phyloP scores from a whole-genome alignment of 192 early-diverging fungal genomes.

The Diversispora eburnea region DNA sequence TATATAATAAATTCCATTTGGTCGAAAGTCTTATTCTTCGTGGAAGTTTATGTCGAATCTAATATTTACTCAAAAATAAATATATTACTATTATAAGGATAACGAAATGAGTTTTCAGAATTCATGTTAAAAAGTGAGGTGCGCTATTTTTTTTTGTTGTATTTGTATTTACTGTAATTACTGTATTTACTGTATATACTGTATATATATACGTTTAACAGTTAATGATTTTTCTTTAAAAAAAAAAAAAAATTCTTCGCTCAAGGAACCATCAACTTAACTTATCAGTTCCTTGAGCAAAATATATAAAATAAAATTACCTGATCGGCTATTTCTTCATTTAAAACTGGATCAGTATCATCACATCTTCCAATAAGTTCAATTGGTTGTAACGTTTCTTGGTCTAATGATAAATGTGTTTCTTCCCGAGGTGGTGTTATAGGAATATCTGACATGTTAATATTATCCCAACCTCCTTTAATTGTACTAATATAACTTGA shows the following conservation, averaged over 20 bases:
- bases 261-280: no score
- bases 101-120: no score
- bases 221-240: background rate
- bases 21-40: conserved; percentile 70
- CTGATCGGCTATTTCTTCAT: conserved; percentile 43
- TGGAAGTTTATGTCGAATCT: conserved; percentile 79
- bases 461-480: conserved; percentile 14
- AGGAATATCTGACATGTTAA: background rate
- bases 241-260: conserved; percentile 12
- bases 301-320: conserved; percentile 30
- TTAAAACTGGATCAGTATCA: conserved; percentile 46
- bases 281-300: no score
- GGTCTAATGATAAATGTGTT: background rate
- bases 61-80: background rate
- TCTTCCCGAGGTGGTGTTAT: conserved; percentile 6
- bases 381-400: conserved; percentile 25
- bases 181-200: no score
- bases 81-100: no score
- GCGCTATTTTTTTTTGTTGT: no score
- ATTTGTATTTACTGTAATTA: no score
- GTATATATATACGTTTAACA: background rate
- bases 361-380: conserved; percentile 40
- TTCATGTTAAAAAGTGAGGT: no score
- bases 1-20: conserved; percentile 82
- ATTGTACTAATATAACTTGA: conserved; percentile 6